Evolutionary conservation across 768 basidiomycete genomes (phyloP).

Genomic region (Mycena floridula): DNA sequence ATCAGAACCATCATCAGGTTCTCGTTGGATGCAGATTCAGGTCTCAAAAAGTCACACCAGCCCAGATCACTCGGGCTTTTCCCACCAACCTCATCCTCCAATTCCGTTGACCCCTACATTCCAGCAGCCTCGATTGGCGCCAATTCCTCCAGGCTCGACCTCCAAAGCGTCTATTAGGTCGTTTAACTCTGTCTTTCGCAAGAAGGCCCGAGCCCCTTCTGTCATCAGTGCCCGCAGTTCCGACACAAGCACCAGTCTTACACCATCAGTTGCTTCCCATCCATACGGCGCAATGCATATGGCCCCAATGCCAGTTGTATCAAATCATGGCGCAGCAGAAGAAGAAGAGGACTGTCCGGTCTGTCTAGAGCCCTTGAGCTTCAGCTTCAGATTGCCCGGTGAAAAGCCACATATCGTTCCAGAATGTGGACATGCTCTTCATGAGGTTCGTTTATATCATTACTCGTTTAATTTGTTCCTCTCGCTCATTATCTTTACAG

Average conservation of each 20-base stretch:
- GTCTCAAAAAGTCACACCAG: too few species aligned
- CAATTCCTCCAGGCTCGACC: conserved; percentile 17
- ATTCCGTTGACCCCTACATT: conserved; percentile 12
- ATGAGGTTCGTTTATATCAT: conserved; percentile 55
- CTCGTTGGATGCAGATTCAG: too few species aligned
- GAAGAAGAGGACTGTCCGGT: conserved; percentile 94
- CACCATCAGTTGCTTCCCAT: conserved; percentile 34
- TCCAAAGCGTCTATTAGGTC: conserved; percentile 32
- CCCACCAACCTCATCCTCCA: not conserved
- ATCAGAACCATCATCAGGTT: too few species aligned
- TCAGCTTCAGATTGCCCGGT: conserved; percentile 87
- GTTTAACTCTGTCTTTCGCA: conserved; percentile 49
- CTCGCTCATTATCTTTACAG: conserved; percentile 30
- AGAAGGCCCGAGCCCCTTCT: conserved; percentile 38
- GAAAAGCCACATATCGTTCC: conserved; percentile 98
- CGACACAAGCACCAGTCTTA: conserved; percentile 29
- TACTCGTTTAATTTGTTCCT: conserved; percentile 4
- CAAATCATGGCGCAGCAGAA: conserved; percentile 52
- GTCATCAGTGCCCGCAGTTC: conserved; percentile 45
- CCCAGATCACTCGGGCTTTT: too few species aligned
- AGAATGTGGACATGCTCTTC: conserved; percentile 96
- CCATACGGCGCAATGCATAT: conserved; percentile 57
- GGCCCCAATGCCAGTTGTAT: conserved; percentile 69
- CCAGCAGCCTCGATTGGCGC: conserved; percentile 10
- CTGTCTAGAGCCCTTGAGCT: conserved; percentile 91